Evolutionary conservation across 2,329 filamentous ascomycete genomes (phyloP).

Genomic region (Penicillium sp.): DNA sequence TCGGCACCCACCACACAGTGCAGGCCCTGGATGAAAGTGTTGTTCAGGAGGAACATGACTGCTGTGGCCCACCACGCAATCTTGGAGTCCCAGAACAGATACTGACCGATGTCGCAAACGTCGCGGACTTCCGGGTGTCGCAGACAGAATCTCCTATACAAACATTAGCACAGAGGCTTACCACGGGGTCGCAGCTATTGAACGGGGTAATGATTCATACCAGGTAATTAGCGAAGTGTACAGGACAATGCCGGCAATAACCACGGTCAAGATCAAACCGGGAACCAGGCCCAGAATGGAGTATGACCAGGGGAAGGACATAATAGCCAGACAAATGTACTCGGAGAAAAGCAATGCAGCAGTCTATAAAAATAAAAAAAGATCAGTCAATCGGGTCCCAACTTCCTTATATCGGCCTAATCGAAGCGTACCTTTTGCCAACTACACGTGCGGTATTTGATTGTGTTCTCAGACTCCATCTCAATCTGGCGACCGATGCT

Average conservation of each 20-base stretch:
- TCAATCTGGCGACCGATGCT: slow-evolving; percentile 68
- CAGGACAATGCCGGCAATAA: slow-evolving; percentile 74
- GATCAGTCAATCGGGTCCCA: background rate
- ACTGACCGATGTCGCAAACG: slow-evolving; percentile 93
- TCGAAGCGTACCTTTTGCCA: slow-evolving; percentile 73
- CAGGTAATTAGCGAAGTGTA: slow-evolving; percentile 74
- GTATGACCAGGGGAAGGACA: slow-evolving; percentile 96
- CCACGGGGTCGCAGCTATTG: slow-evolving; percentile 2
- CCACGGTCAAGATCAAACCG: slow-evolving; percentile 76
- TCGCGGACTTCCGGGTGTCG: slow-evolving; percentile 88
- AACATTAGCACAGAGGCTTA: slow-evolving; percentile 20
- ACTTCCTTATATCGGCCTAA: background rate
- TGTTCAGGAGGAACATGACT: slow-evolving; percentile 90
- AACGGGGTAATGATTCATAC: slow-evolving; percentile 43
- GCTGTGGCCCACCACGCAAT: slow-evolving; percentile 70
- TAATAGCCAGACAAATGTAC: slow-evolving; percentile 90
- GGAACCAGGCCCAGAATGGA: slow-evolving; percentile 83
- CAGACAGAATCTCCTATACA: slow-evolving; percentile 79
- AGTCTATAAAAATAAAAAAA: slow-evolving; percentile 55
- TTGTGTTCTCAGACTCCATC: slow-evolving; percentile 72
- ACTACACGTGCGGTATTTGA: slow-evolving; percentile 89
- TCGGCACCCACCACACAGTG: slow-evolving; percentile 83
- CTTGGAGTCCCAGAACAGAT: slow-evolving; percentile 82
- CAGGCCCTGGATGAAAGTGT: slow-evolving; percentile 83
- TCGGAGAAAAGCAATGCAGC: slow-evolving; percentile 88